Evolutionary conservation across 208 protist genomes (phyloP).

Genomic region (Acanthamoeba lenticulata): DNA sequence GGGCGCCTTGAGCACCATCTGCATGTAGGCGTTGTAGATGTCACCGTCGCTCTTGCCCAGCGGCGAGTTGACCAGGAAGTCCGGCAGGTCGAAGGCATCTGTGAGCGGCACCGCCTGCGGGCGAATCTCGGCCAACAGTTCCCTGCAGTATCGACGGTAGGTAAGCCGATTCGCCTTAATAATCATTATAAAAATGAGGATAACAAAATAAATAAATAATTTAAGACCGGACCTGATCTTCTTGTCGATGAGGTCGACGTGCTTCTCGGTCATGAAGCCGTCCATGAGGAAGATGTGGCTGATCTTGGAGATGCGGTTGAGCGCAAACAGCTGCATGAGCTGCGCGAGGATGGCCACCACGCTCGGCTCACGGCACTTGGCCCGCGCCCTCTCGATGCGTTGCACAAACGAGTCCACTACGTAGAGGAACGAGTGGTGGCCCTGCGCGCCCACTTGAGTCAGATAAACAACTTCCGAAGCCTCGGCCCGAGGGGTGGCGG

Average conservation of each 20-base stretch:
- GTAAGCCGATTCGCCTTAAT: no score
- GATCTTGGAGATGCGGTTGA: conserved; percentile 10
- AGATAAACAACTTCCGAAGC: not conserved
- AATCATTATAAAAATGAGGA: no score
- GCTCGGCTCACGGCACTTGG: no score
- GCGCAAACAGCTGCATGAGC: conserved; percentile 47
- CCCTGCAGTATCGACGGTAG: not conserved
- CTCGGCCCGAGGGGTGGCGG: not conserved
- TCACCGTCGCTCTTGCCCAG: conserved; percentile 61
- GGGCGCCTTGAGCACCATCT: not conserved
- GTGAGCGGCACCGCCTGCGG: conserved; percentile 50
- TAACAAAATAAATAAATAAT: no score
- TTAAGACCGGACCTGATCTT: not conserved
- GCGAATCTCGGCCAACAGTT: conserved; percentile 43
- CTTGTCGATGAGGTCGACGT: conserved; percentile 37
- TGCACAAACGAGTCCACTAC: no score
- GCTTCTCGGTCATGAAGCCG: conserved; percentile 54
- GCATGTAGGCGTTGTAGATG: conserved; percentile 55
- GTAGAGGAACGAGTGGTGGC: no score
- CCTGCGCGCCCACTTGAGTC: no score
- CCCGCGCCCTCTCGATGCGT: not conserved
- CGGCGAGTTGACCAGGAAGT: conserved; percentile 58
- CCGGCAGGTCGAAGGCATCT: conserved; percentile 60
- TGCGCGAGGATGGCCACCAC: not conserved
- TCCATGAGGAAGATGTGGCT: not conserved